Conservation (phyloP, 1,139 yeast genomes). For the Yamadazyma jaroonii region DNA sequence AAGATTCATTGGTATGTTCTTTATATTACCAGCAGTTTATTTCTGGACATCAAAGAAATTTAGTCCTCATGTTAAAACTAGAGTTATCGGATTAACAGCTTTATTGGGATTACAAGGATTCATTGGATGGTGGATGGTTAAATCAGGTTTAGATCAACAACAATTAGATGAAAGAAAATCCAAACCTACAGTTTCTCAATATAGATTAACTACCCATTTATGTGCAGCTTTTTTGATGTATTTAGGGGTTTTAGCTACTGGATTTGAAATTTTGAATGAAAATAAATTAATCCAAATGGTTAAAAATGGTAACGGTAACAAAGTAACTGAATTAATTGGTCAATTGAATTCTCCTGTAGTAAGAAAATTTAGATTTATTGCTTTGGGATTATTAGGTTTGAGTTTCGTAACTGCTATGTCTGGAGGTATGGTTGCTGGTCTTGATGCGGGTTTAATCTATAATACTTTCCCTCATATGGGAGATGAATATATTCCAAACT, state of each 20-base stretch:
- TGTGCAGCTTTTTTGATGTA: conserved; percentile 91
- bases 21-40: conserved; percentile 82
- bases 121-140: conserved; percentile 99
- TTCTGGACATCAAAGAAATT: conserved; percentile 67
- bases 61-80: conserved; percentile 64
- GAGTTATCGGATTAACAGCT: conserved; percentile 69
- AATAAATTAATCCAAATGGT: conserved; percentile 49
- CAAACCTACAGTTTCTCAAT: conserved; percentile 94
- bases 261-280: conserved; percentile 77
- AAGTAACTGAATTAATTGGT: conserved; percentile 52
- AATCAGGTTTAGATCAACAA: conserved; percentile 86
- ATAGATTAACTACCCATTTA: conserved; percentile 88
- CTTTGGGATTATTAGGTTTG: conserved; percentile 57
- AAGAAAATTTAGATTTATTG: conserved; percentile 51
- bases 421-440: conserved; percentile 97
- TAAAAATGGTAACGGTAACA: conserved; percentile 29
- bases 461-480: conserved; percentile 98
- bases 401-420: conserved; percentile 90
- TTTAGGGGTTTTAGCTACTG: conserved; percentile 88
- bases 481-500: conserved; percentile 67
- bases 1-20: conserved; percentile 79
- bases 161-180: conserved; percentile 77
- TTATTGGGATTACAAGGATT: conserved; percentile 90
- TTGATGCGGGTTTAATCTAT: conserved; percentile 95
- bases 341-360: conserved; percentile 53